These are phyloP conservation scores for Grosmannia clavigera DNA, from an alignment of 2,329 filamentous ascomycete genomes.

Conservation along the genomic window DNA sequence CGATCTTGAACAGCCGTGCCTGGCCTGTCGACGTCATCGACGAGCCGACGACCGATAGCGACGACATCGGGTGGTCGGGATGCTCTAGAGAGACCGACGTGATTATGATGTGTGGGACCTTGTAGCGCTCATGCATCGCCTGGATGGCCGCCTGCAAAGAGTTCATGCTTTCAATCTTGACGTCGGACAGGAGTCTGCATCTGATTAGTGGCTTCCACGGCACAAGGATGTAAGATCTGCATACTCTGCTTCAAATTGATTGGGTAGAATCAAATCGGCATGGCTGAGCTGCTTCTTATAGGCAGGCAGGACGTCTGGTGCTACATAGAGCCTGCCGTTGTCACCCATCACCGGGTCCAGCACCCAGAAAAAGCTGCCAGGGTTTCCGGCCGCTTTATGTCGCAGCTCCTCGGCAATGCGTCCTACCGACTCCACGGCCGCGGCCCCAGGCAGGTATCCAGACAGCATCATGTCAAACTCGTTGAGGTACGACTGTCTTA, in stretches of 20 bases:
- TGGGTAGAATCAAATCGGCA: conserved; percentile 86
- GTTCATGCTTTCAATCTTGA: conserved; percentile 64
- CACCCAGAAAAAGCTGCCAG: conserved; percentile 88
- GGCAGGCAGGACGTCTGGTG: conserved; percentile 78
- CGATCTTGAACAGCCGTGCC: conserved; percentile 77
- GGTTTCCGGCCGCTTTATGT: conserved; percentile 47
- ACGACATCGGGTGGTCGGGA: conserved; percentile 33
- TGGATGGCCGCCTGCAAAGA: conserved; percentile 64
- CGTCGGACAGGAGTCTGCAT: conserved; percentile 65
- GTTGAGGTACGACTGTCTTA: conserved; percentile 72
- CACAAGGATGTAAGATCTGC: not conserved
- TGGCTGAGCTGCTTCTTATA: conserved; percentile 70
- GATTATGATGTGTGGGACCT: conserved; percentile 79
- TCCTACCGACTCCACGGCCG: conserved; percentile 73
- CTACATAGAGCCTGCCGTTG: conserved; percentile 83
- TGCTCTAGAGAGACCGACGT: conserved; percentile 68
- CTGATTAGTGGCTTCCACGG: not conserved
- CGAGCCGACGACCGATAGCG: conserved; percentile 65
- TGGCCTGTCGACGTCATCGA: conserved; percentile 50
- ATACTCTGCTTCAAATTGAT: conserved; percentile 95
- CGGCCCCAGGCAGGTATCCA: conserved; percentile 83
- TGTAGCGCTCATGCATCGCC: conserved; percentile 62
- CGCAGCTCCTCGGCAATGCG: conserved; percentile 72
- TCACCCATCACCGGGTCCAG: conserved; percentile 98
- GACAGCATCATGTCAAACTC: conserved; percentile 91